These are phyloP conservation scores for Jaltomata sinuosa DNA, from an alignment of 257 asterid species.

Conservation along the genomic window DNA sequence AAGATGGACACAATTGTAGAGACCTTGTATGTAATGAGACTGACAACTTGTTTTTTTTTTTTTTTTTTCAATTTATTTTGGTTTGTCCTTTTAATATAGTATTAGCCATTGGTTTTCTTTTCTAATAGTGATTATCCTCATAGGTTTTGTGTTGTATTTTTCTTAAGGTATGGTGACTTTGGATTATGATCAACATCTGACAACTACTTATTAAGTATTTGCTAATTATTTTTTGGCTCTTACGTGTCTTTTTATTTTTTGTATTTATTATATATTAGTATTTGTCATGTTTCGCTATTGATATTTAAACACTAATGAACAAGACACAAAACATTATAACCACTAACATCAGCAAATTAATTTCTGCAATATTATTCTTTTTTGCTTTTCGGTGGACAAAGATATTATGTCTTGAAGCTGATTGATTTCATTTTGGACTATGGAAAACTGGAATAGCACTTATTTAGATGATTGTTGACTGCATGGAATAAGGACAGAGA, in stretches of 20 bases:
- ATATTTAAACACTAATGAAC: background rate
- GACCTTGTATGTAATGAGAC: conserved; percentile 26
- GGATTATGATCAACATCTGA: background rate
- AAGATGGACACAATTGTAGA: conserved; percentile 24
- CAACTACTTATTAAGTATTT: background rate
- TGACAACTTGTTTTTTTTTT: conserved; percentile 16
- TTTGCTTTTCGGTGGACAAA: background rate
- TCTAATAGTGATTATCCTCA: background rate
- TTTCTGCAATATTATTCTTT: background rate
- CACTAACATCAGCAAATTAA: background rate
- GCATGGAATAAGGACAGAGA: background rate
- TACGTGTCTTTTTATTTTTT: no score
- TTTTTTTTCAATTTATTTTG: conserved; percentile 1
- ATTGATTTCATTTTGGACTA: background rate
- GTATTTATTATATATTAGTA: no score
- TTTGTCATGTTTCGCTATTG: background rate
- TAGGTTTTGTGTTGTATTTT: background rate
- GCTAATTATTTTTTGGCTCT: background rate
- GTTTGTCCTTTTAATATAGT: background rate
- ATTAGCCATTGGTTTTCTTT: background rate
- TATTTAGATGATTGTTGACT: background rate
- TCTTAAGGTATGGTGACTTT: background rate
- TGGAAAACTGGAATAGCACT: background rate
- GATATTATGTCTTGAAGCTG: background rate
- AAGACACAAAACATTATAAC: background rate